Base-by-base conservation (phyloP, 2,329 filamentous ascomycete genomes). In the Claviceps cyperi region DNA sequence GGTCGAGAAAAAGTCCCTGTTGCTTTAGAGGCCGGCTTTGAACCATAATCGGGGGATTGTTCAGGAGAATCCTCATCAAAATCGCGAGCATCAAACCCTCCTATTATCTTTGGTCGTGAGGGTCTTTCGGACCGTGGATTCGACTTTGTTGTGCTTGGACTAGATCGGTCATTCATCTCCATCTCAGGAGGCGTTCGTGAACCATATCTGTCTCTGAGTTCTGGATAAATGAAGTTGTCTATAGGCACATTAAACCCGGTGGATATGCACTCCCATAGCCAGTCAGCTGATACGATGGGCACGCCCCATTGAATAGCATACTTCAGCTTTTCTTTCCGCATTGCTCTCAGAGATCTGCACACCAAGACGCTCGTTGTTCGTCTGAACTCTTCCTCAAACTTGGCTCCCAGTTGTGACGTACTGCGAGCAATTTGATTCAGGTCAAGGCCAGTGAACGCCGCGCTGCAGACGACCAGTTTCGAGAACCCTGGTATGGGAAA, bases 211-310 rank as follows among this genome's bases (percentile, higher is more conserved):
- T 68, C 62, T 47, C 63, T 66, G 28, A 78, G 58, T 52, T 75
- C 70, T 0, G 71, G 64, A 50, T 74, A 77, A 50, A 77, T 59
- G 48, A 67, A 78, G 6, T 63, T 57, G 39, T 71, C 66, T 43
- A 73, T 62, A 1, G 76, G 71, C 2, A 70, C 63, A 3, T 69
- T 66, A 53, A 58, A 68, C 5, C 77, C 77, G 0, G 69, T 77
- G 59, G 74, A 71, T 47, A 96, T 80, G 56, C 85, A 92, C 48
- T 83, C 76, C 82, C 86, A 92, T 2, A 98, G 71, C 92, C 92
- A 98, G 21, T 83, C 78, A 17, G 80, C 78, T 7, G 77, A 77
- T 11, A 97, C 85, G n/a, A 91, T 80, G 2, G 89, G 86, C 11
- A 97, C 83, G 4, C 76, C 75, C 73, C 86, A 86, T 57, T 82